Conservation (phyloP, 495 filamentous ascomycete species). For the Penicillium verhagenii region DNA sequence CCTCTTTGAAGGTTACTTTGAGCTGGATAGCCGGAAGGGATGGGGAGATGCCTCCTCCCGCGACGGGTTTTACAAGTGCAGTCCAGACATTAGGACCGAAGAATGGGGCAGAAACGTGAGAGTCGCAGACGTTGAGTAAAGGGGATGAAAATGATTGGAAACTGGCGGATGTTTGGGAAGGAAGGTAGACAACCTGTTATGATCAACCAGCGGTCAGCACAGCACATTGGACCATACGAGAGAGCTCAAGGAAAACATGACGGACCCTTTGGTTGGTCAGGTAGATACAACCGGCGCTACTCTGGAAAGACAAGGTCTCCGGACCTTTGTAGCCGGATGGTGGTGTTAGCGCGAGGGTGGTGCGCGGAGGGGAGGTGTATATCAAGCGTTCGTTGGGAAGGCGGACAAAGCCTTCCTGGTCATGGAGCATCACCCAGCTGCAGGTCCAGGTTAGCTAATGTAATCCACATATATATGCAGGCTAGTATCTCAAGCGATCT, state of each 20-base stretch:
- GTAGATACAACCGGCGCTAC: constrained; percentile 63
- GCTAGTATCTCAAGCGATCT: background rate
- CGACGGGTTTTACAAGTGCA: constrained; percentile 72
- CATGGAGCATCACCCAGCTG: constrained; percentile 80
- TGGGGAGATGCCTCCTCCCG: constrained; percentile 82
- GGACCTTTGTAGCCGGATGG: constrained; percentile 55
- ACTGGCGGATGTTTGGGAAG: constrained; percentile 60
- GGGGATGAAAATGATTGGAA: constrained; percentile 89
- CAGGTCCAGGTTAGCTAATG: background rate
- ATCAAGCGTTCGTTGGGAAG: constrained; percentile 68
- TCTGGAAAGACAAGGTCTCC: constrained; percentile 56
- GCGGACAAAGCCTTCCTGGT: constrained; percentile 62
- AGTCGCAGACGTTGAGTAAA: constrained; percentile 80
- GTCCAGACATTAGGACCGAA: constrained; percentile 97
- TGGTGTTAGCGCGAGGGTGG: constrained; percentile 61
- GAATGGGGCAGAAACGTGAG: constrained; percentile 86
- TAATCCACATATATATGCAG: background rate
- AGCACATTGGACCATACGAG: background rate
- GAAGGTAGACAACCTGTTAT: constrained; percentile 82
- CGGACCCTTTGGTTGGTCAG: constrained; percentile 89
- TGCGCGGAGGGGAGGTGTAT: constrained; percentile 71
- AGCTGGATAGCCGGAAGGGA: constrained; percentile 69
- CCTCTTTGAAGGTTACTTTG: constrained; percentile 89
- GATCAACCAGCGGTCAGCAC: constrained; percentile 1
- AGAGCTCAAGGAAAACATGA: background rate